Evolutionary conservation across 331 rosid genomes (phyloP).

Genomic region (Quercus phellos): DNA sequence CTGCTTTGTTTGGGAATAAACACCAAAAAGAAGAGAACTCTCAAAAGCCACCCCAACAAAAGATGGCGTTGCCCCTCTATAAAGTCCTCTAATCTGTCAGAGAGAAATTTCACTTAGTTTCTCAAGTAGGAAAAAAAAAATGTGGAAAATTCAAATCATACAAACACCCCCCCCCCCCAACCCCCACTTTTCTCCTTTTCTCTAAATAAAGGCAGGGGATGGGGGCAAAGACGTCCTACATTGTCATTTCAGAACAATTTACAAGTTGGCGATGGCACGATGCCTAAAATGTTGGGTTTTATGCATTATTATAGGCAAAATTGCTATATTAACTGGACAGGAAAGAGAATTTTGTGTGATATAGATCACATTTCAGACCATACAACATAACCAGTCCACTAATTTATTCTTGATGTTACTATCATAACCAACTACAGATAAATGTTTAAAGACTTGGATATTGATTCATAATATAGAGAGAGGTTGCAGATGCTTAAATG

Average conservation of each 20-base stretch:
- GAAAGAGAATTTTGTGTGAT: not conserved
- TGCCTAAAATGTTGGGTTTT: not conserved
- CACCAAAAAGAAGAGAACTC: conserved; percentile 83
- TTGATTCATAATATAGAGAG: not conserved
- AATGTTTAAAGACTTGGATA: not conserved
- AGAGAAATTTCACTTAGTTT: conserved; percentile 22
- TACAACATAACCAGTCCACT: not conserved
- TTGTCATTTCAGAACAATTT: not conserved
- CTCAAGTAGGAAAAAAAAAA: not conserved
- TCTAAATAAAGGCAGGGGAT: not conserved
- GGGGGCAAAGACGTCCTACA: not conserved
- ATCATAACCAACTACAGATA: not conserved
- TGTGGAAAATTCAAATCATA: not conserved
- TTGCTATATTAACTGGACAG: conserved; percentile 1
- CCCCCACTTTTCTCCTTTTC: too few relatives aligned
- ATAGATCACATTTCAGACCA: not conserved
- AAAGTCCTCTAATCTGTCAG: conserved; percentile 85
- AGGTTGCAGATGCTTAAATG: not conserved
- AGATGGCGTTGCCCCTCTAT: conserved; percentile 94
- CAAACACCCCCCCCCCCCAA: not conserved
- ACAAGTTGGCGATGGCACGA: not conserved
- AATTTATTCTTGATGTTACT: conserved; percentile 1
- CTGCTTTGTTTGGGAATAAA: conserved; percentile 79
- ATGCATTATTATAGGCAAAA: not conserved
- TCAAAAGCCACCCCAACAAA: conserved; percentile 89